A percentile compares a stretch with the other conserved stretches of the same genome.
These are phyloP conservation scores for Chenopodium berlandieri DNA, from an alignment of 148 eudicot genomes.

Conservation along the genomic window DNA sequence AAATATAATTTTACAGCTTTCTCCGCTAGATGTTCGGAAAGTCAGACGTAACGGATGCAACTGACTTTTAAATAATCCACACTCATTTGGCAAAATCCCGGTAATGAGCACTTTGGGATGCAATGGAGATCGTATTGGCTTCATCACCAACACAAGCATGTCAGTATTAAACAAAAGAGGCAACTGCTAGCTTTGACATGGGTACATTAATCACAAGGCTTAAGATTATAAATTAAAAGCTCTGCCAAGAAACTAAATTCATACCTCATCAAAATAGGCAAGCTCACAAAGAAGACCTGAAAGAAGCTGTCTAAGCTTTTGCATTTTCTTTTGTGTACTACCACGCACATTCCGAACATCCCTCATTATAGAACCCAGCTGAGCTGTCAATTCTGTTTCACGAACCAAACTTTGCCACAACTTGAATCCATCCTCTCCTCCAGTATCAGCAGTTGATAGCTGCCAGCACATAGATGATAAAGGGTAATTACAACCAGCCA, in stretches of 20 bases:
- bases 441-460: constrained; percentile 61
- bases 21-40: constrained; percentile 76
- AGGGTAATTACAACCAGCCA: constrained; percentile 4
- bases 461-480: constrained; percentile 29
- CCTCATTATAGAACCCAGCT: constrained; percentile 85
- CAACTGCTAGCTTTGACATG: constrained; percentile 4
- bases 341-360: constrained; percentile 92
- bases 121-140: constrained; percentile 94
- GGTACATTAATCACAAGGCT: neutral
- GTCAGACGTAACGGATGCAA: constrained; percentile 87
- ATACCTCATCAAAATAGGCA: constrained; percentile 95
- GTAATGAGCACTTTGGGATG: constrained; percentile 81
- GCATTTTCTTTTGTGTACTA: constrained; percentile 90
- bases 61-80: constrained; percentile 85
- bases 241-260: neutral
- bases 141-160: constrained; percentile 24
- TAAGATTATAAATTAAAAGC: constrained; percentile 1
- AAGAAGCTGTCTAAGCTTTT: constrained; percentile 95
- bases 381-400: constrained; percentile 96
- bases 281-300: constrained; percentile 97
- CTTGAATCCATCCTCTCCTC: constrained; percentile 83
- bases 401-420: constrained; percentile 98
- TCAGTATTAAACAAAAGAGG: constrained; percentile 8
- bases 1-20: constrained; percentile 82
- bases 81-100: constrained; percentile 90